These are phyloP conservation scores for Fusarium sp. DNA, from an alignment of 2,329 filamentous ascomycete genomes.

Conservation along the genomic window DNA sequence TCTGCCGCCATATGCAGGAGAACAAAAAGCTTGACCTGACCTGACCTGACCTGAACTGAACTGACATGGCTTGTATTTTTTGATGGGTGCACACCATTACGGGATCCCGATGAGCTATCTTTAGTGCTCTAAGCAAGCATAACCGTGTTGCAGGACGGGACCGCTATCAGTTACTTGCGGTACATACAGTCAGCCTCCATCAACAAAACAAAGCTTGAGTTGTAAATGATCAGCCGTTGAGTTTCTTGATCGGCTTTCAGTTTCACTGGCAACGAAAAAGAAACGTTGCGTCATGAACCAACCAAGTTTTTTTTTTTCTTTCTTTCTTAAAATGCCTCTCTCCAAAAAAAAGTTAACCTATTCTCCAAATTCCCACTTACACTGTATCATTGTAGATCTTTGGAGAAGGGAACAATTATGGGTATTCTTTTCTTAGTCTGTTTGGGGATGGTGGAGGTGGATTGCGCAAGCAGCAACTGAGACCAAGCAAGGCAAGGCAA, in stretches of 20 bases:
- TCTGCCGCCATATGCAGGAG: slow-evolving; percentile 29
- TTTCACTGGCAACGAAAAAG: slow-evolving; percentile 11
- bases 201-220: neutral
- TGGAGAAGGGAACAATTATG: slow-evolving; percentile 4
- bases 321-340: neutral
- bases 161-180: neutral
- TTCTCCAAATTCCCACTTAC: slow-evolving; percentile 5
- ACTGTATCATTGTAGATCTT: slow-evolving; percentile 20
- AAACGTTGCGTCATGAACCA: slow-evolving; percentile 29
- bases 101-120: neutral
- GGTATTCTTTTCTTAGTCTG: slow-evolving; percentile 13
- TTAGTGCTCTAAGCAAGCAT: neutral
- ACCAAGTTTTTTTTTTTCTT: slow-evolving; percentile 12
- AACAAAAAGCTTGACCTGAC: slow-evolving; percentile 18
- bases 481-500: slow-evolving; percentile 2
- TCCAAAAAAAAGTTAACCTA: neutral
- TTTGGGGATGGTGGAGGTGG: slow-evolving; percentile 32
- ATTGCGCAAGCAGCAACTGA: slow-evolving; percentile 39
- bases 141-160: slow-evolving; percentile 1
- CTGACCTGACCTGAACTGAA: slow-evolving; percentile 7
- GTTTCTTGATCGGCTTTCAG: neutral
- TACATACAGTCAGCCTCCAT: neutral
- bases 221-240: slow-evolving; percentile 4
- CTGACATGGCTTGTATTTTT: neutral
- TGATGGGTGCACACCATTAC: slow-evolving; percentile 30